Evolutionary conservation across 116 monocot genomes (phyloP), one percentile per base, ranked within the genome.

Genomic region (Trichopus zeylanicus): DNA sequence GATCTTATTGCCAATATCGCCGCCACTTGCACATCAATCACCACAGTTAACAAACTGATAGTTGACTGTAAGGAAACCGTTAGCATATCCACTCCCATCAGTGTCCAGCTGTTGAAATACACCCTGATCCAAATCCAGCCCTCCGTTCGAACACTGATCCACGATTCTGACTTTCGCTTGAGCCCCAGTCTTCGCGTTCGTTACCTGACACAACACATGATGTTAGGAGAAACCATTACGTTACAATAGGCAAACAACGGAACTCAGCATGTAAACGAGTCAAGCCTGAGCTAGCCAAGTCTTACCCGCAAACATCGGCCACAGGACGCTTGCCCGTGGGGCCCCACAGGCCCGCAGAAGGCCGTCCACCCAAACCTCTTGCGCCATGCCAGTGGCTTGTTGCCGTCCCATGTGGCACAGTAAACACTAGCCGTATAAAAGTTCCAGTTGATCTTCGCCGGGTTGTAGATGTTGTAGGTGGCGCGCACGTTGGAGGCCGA

Each of bases 111-210:
- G 5, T 13, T 28, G 5, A 22, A 79, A 65, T 9, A 67, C 65
- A 0, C 57, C 56, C 19, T 32, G 32, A 29, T 74, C 70, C 7
- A 79, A 35, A 65, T 79, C 79, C 20, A 79, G 32, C 6, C 70
- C 74, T 29, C 69, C 65, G 18, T 79, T 79, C 8, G 70, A 29
- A 30, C 70, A 79, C 19, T 79, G 69, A 59, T 79, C 74, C 1
- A 74, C 56, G 53, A 79, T 74, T 66, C 75, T 70, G 13, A 62
- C 79, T 7, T 55, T 70, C 12, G 46, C 26, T 25, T 54, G 48
- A 2, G 70, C 51, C 6, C 79, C 79, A 0, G 70, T 74, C 18
- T 33, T 58, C 0, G 46, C 27, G 53, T 68, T 73, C 9, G 66
- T 79, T 56, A 79, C 74, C 79, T 79, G 60, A 57, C 42, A 38